phyloP scores from a whole-genome alignment of 108 stramenopile species.

The Nitzschia palea region DNA sequence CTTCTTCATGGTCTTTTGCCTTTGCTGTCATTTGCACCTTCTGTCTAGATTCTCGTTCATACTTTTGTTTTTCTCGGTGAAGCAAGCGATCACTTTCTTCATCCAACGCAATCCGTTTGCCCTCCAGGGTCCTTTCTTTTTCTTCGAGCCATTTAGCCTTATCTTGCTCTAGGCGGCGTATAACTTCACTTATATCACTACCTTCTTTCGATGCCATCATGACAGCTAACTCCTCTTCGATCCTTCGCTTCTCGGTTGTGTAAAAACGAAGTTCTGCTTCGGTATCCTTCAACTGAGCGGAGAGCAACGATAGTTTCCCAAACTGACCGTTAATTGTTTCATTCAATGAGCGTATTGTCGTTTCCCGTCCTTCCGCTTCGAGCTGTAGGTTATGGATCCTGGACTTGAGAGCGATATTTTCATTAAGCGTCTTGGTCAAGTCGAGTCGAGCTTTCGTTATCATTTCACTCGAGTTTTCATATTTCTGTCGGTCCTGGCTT shows the following conservation, averaged over 20 bases:
- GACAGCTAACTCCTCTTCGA: constrained; percentile 28
- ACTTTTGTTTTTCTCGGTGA: constrained; percentile 9
- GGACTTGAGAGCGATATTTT: constrained; percentile 9
- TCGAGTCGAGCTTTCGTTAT: constrained; percentile 24
- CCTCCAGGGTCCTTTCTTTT: constrained; percentile 15
- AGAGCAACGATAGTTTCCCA: constrained; percentile 2
- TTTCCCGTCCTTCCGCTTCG: constrained; percentile 3
- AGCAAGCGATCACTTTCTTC: constrained; percentile 21
- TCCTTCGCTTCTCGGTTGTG: constrained; percentile 12
- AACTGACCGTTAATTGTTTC: constrained; percentile 19
- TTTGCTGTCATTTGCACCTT: constrained; percentile 4
- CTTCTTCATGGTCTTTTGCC: constrained; percentile 7
- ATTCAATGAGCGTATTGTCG: constrained; percentile 6
- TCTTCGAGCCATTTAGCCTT: constrained; percentile 15
- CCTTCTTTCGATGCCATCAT: constrained; percentile 17
- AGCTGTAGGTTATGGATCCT: constrained; percentile 16
- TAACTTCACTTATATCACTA: constrained; percentile 8
- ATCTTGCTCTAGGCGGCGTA: constrained; percentile 24
- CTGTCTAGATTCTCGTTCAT: constrained; percentile 4
- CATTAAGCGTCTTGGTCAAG: constrained; percentile 26
- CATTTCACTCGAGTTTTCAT: constrained; percentile 22
- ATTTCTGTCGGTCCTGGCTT: constrained; percentile 20
- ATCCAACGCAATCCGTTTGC: constrained; percentile 16
- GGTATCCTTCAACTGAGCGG: constrained; percentile 12
- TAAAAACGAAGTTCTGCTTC: constrained; percentile 13